Conservation (phyloP, 805 yeast genomes). For the Saturnispora dispora region DNA sequence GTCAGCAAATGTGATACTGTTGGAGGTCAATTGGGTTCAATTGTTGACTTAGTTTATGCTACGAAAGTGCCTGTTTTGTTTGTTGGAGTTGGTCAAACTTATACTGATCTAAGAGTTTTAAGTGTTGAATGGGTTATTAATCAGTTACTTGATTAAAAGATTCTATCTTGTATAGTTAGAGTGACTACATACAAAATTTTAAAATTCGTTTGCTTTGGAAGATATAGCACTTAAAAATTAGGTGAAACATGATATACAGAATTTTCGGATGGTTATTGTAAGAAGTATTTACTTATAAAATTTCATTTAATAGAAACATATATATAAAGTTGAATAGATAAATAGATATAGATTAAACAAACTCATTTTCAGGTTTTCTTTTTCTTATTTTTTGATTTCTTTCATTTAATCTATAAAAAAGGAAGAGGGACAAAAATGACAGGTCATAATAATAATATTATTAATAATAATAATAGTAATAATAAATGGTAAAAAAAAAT, state of each 20-base stretch:
- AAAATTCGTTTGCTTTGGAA: neutral
- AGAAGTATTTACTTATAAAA: neutral
- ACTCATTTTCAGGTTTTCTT: neutral
- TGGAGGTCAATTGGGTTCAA: conserved; percentile 90
- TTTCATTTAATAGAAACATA: neutral
- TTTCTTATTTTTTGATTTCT: neutral
- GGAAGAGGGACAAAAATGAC: neutral
- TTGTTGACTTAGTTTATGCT: conserved; percentile 96
- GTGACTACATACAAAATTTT: neutral
- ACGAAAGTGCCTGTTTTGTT: conserved; percentile 92
- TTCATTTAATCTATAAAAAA: neutral
- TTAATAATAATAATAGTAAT: neutral
- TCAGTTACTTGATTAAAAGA: neutral
- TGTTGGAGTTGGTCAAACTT: conserved; percentile 95
- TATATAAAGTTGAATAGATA: neutral
- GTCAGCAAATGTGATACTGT: conserved; percentile 95
- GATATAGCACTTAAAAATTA: neutral
- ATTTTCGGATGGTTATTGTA: neutral
- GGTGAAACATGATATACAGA: neutral
- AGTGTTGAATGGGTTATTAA: conserved; percentile 86
- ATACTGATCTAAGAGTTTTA: conserved; percentile 83
- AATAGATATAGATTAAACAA: neutral
- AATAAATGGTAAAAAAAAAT: neutral
- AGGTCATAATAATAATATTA: neutral
- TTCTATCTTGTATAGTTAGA: neutral